Base-by-base conservation (phyloP, 345 rosid species). In the Acer negundo region DNA sequence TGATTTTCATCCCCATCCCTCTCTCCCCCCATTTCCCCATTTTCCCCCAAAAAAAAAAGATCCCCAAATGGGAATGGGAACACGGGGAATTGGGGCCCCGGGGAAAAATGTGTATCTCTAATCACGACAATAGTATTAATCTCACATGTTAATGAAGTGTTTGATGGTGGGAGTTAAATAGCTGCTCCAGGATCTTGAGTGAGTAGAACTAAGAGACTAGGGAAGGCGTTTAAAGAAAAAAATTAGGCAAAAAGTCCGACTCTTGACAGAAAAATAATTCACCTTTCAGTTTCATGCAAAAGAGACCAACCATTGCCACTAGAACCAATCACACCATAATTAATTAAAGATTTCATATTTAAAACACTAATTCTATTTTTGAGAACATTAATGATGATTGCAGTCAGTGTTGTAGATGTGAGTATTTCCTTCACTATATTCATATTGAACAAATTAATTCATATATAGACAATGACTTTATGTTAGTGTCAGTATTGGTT, bases 341-440 rank as follows among this genome's bases (percentile, higher is more conserved):
- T 23, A 62, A 62, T 62, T 24, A 2, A 53, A 24, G 66, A 62
- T 59, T 20, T 59, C 24, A 71, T 19, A 19, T 22, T 72, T 2
- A 17, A 13, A 13, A 5, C 49, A 12, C 44, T 31, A 49, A 75
- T 19, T 65, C 20, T 61, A 12, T 13, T n/a, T 49, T 65, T 9
- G 6, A 16, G 6, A 31, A 35, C 22, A 64, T 23, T 16, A 10
- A 42, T 62, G 46, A 62, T 73, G 59, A 62, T 62, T 61, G 56
- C 11, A 12, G 75, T 77, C 79, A 70, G 35, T 44, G 28, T n/a
- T 59, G n/a, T 62, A 23, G 78, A 74, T 51, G 61, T 51, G 53
- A 56, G 46, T 58, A 5, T 74, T 74, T 64, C 72, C 53, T 75
- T 69, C 71, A 53, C 75, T 62, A 69, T 53, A 68, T 79, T 46